Evolutionary conservation across 2,329 filamentous ascomycete species (phyloP), one percentile per base, ranked within the genome.

Genomic region (Trichoderma aggressivum): DNA sequence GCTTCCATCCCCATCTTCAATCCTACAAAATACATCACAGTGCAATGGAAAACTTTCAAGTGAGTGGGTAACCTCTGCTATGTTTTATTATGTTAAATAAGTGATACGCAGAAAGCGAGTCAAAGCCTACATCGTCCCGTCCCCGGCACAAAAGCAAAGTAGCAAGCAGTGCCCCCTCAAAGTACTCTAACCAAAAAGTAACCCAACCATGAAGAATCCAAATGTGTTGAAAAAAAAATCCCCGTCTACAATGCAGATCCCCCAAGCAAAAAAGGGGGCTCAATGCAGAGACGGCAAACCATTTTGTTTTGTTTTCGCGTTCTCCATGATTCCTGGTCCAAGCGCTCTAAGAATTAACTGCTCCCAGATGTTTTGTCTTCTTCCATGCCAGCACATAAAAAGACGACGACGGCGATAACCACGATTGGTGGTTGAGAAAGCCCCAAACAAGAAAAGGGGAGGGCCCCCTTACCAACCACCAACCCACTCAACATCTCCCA

Each of bases 401-500:
- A 43, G 58, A 71, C 71, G 71, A 72, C 70, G 65, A 74, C 77
- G 79, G 81, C 82, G 83, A 79, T 81, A 88, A 87, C 87, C 84
- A 90, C 88, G 89, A 90, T 87, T 89, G 88, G 81, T 85, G 79
- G 80, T 73, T 77, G 70, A 28, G 71, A 75, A 81, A 76, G 75
- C 81, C 84, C 74, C 47, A 21, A 39, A n/a, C 7, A 39, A 60
- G 34, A 34, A 24, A 12, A 61, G 24, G 47, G 30, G 50, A 11
- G 32, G 81, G 5, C 81, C 90, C 32, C 21, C 21, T 66, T 92
- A 90, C 90, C 93, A 97, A 84, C 92, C 93, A 86, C 94, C 94
- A 90, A 97, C 93, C 91, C 95, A 97, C 89, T 97, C 94, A 85
- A 94, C 84, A 79, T 95, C 92, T 79, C 90, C 91, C 81, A 93